A percentile compares a stretch with the other conserved stretches of the same genome.
Evolutionary conservation across 805 yeast species (phyloP).

Genomic region (Lipomyces lipofer): DNA sequence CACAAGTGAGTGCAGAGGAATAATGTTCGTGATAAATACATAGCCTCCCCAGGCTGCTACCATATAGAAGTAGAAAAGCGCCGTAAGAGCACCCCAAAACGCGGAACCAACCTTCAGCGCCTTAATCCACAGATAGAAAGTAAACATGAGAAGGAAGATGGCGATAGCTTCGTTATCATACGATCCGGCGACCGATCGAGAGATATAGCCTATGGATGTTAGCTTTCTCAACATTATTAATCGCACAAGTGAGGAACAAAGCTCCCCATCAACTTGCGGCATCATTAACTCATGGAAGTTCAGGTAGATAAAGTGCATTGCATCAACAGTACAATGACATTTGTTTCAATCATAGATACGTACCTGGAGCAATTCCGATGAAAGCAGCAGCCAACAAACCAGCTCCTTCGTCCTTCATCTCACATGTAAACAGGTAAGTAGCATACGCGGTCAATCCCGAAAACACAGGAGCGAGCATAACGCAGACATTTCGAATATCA

Average conservation of each 20-base stretch:
- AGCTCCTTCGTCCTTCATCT: constrained; percentile 85
- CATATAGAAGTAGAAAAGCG: constrained; percentile 94
- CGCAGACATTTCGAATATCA: constrained; percentile 95
- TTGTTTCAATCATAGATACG: background rate
- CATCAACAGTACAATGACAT: background rate
- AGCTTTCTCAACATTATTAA: background rate
- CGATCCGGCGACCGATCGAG: constrained; percentile 97
- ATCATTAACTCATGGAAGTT: background rate
- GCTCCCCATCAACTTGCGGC: background rate
- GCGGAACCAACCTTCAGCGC: constrained; percentile 89
- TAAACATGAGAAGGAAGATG: constrained; percentile 89
- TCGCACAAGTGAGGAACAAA: background rate
- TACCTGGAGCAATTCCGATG: constrained; percentile 96
- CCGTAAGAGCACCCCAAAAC: constrained; percentile 77
- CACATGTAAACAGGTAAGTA: constrained; percentile 82
- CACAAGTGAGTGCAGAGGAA: constrained; percentile 92
- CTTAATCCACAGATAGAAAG: constrained; percentile 95
- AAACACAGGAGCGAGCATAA: constrained; percentile 93
- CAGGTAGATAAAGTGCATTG: background rate
- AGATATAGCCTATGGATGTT: constrained; percentile 56
- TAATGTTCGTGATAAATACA: constrained; percentile 95
- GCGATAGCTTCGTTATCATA: constrained; percentile 99
- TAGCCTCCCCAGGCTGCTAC: constrained; percentile 99
- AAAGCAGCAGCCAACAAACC: constrained; percentile 91
- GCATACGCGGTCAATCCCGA: constrained; percentile 89